phyloP scores from a whole-genome alignment of 495 filamentous ascomycete genomes.

The Mytilinidion resinicola region DNA sequence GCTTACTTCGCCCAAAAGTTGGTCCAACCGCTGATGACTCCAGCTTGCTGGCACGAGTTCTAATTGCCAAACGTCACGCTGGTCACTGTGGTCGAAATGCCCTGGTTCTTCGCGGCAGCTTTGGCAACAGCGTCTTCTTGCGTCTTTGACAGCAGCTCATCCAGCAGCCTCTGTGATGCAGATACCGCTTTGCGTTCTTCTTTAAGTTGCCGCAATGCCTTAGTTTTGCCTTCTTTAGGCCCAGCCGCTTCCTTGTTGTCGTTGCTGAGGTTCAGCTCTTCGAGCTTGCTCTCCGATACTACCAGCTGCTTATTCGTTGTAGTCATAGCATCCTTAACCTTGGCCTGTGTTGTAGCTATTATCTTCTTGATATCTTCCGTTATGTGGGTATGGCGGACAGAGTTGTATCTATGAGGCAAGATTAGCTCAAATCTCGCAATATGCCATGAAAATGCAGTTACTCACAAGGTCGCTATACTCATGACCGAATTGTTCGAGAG shows the following conservation, averaged over 20 bases:
- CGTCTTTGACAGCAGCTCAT: constrained; percentile 32
- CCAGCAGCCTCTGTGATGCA: constrained; percentile 32
- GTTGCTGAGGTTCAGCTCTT: constrained; percentile 18
- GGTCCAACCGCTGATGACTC: too few species aligned
- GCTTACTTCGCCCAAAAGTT: too few species aligned
- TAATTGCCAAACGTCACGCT: constrained; percentile 5
- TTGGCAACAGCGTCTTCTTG: constrained; percentile 30
- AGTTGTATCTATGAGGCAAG: constrained; percentile 30
- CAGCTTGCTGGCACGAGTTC: not conserved
- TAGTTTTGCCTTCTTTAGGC: not conserved
- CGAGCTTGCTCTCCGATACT: constrained; percentile 30
- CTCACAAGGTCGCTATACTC: constrained; percentile 37
- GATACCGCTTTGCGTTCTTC: constrained; percentile 29
- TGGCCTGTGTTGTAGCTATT: constrained; percentile 29
- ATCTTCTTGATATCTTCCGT: constrained; percentile 31
- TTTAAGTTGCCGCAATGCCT: constrained; percentile 33
- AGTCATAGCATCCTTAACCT: constrained; percentile 30
- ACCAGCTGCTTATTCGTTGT: constrained; percentile 30
- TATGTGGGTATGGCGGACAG: constrained; percentile 29
- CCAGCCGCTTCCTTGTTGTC: constrained; percentile 20
- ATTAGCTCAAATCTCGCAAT: constrained; percentile 12
- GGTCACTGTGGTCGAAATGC: not conserved
- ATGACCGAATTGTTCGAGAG: constrained; percentile 31
- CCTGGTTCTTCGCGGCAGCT: not conserved
- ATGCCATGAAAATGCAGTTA: constrained; percentile 6